Base-by-base conservation (phyloP, 345 rosid genomes). In the Ceriops tagal region DNA sequence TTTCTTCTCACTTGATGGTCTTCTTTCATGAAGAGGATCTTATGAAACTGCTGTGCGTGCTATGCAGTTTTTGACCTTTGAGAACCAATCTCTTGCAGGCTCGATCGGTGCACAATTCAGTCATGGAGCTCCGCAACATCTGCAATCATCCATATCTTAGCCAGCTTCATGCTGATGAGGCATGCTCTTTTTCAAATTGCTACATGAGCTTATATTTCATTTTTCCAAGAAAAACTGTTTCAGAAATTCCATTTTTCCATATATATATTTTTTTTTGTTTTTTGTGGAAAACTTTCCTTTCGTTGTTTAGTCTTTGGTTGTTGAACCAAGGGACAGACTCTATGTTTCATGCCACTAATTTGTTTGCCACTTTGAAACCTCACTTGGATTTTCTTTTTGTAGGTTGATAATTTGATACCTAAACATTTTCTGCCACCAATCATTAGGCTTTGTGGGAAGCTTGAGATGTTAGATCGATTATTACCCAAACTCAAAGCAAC, bases 131-230 rank as follows among this genome's bases (percentile, higher is more conserved):
- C 31, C 91, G 98, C 30, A 92, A 92, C 77, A 92, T 92, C 70
- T 92, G 96, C 85, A 92, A 92, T 83, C 98, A 92, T 79, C 98
- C 96, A 26, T 92, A 92, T 80, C 83, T 92, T 75, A 92, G 98
- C 83, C 98, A 92, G 79, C 96, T 92, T 81, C 98, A 92, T 68
- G 79, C 85, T 39, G 98, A 92, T 27, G 96, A 92, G 96, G 98
- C 78, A 81, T 77, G 78, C 60, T 51, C 46, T 73, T 73, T 75
- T 30, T 60, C 61, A 64, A 39, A 52, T 56, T 51, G 34, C 30
- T 57, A 39, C 46, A 39, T 47, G 32, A 53, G 58, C 58, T 70
- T 67, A 65, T 53, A 68, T 34, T 21, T 59, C 37, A 8, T 24
- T 24, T 24, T 24, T 24, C 26, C 49, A 43, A 55, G 21, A 31